Evolutionary conservation across 2,329 filamentous ascomycete genomes (phyloP), one percentile per base, ranked within the genome.

Genomic region (Neonectria coccinea): DNA sequence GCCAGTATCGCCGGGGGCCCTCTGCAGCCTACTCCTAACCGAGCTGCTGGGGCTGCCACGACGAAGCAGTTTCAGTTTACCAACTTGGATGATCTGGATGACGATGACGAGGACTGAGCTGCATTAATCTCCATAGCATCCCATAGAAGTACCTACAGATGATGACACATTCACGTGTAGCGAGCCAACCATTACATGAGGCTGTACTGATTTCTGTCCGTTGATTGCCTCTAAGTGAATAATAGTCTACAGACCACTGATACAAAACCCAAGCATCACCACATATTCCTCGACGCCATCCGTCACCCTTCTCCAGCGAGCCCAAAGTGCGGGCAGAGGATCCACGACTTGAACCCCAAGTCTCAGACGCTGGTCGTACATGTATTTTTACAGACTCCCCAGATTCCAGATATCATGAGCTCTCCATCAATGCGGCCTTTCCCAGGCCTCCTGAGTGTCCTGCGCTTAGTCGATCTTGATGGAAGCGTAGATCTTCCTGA

Each of bases 401-500:
- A 52, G 48, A 65, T 64, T 65, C 66, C 63, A 68, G 61, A 58
- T 51, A 55, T 73, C 66, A 69, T 71, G 64, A 73, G 57, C 53
- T 59, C 54, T 59, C 59, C 53, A 56, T 72, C 63, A 31, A 61
- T 55, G 47, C 48, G 31, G 51, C 58, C 59, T 48, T 65, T 47
- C 25, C 54, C 29, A 53, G 41, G 50, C 45, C 48, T 65, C 42
- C 57, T 44, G 25, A 45, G 29, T 48, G 16, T 27, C 25, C 20
- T n/a, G 20, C 45, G 4, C 64, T 79, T 82, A 99, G 78, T 99
- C 96, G 69, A 99, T 94, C 85, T 99, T 99, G 83, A 99, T 97
- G n/a, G 94, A 97, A 25, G 89, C 84, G 79, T 99, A 99, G 66
- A 99, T 99, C 79, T 92, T 95, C 71, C 92, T 89, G 57, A 97